Percentiles rank a stretch among this genome's conserved stretches.
phyloP scores from a whole-genome alignment of 441 rosid genomes.

The Erodium trifolium region DNA sequence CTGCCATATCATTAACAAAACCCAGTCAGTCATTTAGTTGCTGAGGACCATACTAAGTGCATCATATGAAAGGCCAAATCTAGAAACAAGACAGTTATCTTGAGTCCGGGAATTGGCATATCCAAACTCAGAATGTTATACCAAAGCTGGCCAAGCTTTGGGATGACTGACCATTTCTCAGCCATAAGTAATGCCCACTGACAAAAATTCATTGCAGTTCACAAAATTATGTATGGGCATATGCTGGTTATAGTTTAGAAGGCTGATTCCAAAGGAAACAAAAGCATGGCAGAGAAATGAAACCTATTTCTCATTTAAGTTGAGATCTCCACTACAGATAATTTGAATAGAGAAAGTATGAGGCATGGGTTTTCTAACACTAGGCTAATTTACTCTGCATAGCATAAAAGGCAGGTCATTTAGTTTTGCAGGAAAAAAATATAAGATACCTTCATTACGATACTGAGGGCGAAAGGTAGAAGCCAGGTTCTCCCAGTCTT shows the following conservation, averaged over 20 bases:
- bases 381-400: background rate
- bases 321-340: background rate
- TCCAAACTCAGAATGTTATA: background rate
- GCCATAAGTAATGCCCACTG: background rate
- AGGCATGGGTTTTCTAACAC: background rate
- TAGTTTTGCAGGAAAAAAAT: conserved; percentile 1
- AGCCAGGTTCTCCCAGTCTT: conserved; percentile 39
- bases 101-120: background rate
- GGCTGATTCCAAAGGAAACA: background rate
- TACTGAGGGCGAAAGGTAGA: conserved; percentile 37
- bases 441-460: conserved; percentile 49
- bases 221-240: background rate
- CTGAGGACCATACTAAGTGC: background rate
- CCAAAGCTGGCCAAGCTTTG: background rate
- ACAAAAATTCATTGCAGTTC: background rate
- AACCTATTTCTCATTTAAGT: background rate
- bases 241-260: background rate
- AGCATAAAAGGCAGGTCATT: background rate
- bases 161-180: background rate
- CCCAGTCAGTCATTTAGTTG: conserved; percentile 11
- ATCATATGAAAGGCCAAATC: background rate
- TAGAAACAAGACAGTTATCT: background rate
- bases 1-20: conserved; percentile 40
- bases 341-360: background rate
- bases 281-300: background rate